Base-by-base conservation (phyloP, 805 yeast species). In the Saturnispora dispora region DNA sequence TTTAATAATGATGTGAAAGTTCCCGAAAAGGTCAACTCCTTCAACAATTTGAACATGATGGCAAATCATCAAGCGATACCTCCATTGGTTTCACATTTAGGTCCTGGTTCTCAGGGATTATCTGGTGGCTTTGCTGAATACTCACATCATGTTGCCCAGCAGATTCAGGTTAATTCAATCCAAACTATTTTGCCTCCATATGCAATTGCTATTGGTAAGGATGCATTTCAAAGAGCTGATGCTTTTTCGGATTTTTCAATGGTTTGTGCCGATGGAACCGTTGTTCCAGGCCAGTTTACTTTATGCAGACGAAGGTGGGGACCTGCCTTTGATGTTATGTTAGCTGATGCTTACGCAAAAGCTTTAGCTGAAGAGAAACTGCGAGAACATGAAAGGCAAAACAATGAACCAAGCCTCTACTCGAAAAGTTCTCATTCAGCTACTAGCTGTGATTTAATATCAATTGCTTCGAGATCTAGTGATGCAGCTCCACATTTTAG, bases 241-340 rank as follows among this genome's bases (percentile, higher is more conserved):
- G 70, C 81, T 7, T 66, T 85, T 6, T 75, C 88, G 0, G 93
- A 86, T 65, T 81, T 86, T 61, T 89, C 85, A 60, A 70, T 86
- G 46, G 74, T 85, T 9, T 76, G 86, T 1, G 71, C 78, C n/a
- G 86, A 80, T 58, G 91, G 90, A 7, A 82, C 79, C 44, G 67
- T 81, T n/a, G 71, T 83, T 15, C 79, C 83, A 0, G 79, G 82
- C 4, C 83, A 90, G 0, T 53, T 80, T 46, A 73, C 71, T 55
- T 67, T 85, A 4, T 70, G 86, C 49, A 72, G 85, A 57, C 83
- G 81, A 57, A 71, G 93, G 60, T 86, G 95, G 95, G 93, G 93
- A 0, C 65, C 78, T 33, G 82, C 77, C 55, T 86, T 86, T 60
- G 82, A 82, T 55, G 73, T 73, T 56, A 55, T 85, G 17, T 63